Evolutionary conservation across 2,329 filamentous ascomycete genomes (phyloP).

Genomic region (Aspergillus glaucus): DNA sequence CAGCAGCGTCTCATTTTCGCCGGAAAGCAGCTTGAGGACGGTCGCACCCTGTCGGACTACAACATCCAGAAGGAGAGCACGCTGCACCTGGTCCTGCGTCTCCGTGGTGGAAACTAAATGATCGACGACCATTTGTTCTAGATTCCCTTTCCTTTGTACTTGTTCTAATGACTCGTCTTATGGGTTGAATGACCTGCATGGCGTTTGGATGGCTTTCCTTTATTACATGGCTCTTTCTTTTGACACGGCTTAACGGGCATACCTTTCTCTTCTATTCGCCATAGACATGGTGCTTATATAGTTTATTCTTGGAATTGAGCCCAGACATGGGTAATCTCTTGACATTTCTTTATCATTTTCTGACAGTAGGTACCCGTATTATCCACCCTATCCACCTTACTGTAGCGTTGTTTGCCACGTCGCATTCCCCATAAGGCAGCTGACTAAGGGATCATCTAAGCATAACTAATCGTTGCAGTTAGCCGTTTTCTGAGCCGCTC

Average conservation of each 20-base stretch:
- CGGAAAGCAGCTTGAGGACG: conserved; percentile 57
- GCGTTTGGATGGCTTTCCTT: conserved; percentile 31
- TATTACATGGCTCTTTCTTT: conserved; percentile 11
- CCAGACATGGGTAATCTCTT: neutral
- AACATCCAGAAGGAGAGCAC: conserved; percentile 58
- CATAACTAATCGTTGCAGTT: neutral
- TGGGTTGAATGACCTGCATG: conserved; percentile 28
- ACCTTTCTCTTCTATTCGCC: conserved; percentile 16
- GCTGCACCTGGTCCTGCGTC: conserved; percentile 52
- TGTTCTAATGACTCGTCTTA: conserved; percentile 19
- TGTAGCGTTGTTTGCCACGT: conserved; percentile 1
- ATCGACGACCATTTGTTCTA: conserved; percentile 1
- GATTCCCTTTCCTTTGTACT: conserved; percentile 8
- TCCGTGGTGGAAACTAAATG: conserved; percentile 38
- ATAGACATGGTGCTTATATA: conserved; percentile 13
- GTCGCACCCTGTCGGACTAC: conserved; percentile 48
- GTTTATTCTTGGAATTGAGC: conserved; percentile 9
- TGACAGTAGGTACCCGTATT: neutral
- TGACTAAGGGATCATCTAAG: conserved; percentile 6
- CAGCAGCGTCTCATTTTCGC: conserved; percentile 66
- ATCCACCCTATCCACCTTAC: neutral
- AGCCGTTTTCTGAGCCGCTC: neutral
- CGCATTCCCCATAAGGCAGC: conserved; percentile 2
- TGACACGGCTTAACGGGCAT: conserved; percentile 6
- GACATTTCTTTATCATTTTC: neutral